Conservation (phyloP, 2,329 filamentous ascomycete genomes). For the Colletotrichum truncatum region DNA sequence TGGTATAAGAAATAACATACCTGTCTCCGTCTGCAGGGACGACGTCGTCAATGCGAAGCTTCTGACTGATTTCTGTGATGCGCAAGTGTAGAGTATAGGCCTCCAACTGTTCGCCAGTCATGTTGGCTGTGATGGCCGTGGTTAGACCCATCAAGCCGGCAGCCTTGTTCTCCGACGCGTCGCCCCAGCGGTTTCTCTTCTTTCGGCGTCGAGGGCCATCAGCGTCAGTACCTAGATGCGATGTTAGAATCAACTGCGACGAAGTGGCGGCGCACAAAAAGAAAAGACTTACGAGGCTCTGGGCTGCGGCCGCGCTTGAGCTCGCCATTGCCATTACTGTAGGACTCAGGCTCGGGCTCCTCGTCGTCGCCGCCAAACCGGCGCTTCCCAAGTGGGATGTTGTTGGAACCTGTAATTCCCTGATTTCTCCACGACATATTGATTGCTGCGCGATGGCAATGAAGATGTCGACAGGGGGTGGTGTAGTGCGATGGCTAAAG, state of each 20-base stretch:
- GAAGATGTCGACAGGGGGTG: neutral
- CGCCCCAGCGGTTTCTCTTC: conserved; percentile 99
- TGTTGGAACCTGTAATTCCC: conserved; percentile 98
- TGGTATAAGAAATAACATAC: conserved; percentile 60
- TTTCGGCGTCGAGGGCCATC: conserved; percentile 91
- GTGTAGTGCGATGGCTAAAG: conserved; percentile 6
- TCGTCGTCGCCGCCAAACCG: conserved; percentile 78
- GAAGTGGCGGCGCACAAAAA: neutral
- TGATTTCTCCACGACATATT: conserved; percentile 75
- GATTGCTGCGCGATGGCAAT: conserved; percentile 24
- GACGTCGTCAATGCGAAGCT: conserved; percentile 98
- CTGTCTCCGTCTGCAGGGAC: conserved; percentile 96
- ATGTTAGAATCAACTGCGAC: conserved; percentile 37
- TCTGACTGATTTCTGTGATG: conserved; percentile 99
- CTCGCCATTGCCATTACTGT: conserved; percentile 53
- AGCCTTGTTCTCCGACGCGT: conserved; percentile 97
- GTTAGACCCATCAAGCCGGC: conserved; percentile 97
- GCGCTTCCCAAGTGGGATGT: conserved; percentile 90
- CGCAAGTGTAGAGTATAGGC: conserved; percentile 96
- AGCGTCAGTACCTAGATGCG: conserved; percentile 55
- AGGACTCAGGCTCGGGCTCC: conserved; percentile 35
- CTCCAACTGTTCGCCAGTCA: conserved; percentile 98
- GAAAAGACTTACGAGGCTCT: conserved; percentile 70
- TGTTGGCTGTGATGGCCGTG: conserved; percentile 94
- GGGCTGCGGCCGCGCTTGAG: conserved; percentile 94